These are phyloP conservation scores for Trichoderma sp. DNA, from an alignment of 2,329 filamentous ascomycete genomes.

Conservation along the genomic window DNA sequence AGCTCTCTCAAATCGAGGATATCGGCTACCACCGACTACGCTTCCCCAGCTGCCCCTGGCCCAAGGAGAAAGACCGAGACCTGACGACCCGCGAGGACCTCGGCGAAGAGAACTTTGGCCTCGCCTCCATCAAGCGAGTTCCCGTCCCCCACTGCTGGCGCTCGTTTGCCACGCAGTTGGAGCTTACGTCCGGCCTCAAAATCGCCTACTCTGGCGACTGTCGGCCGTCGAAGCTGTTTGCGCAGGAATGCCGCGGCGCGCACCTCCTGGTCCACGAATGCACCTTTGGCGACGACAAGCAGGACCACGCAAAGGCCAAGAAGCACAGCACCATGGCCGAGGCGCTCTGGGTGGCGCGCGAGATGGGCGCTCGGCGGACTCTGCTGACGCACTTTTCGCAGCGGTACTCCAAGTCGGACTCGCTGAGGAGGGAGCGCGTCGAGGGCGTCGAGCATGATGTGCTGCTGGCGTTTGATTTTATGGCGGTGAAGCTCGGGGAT, in stretches of 20 bases:
- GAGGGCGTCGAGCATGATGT: conserved; percentile 41
- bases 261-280: conserved; percentile 93
- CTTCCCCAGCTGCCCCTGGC: conserved; percentile 32
- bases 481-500: conserved; percentile 68
- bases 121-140: conserved; percentile 64
- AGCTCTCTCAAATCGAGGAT: conserved; percentile 76
- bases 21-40: conserved; percentile 60
- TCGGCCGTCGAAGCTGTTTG: conserved; percentile 70
- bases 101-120: conserved; percentile 52
- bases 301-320: conserved; percentile 76
- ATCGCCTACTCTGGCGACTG: conserved; percentile 94
- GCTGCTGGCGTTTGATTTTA: conserved; percentile 74
- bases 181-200: conserved; percentile 77
- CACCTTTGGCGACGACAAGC: conserved; percentile 86
- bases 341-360: conserved; percentile 70
- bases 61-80: conserved; percentile 26
- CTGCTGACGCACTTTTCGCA: conserved; percentile 95
- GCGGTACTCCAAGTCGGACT: conserved; percentile 70
- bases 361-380: conserved; percentile 76
- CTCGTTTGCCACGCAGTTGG: conserved; percentile 72
- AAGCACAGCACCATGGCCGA: conserved; percentile 87
- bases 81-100: conserved; percentile 36
- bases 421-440: conserved; percentile 35
- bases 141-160: conserved; percentile 75
- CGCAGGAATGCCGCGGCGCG: conserved; percentile 64